Percentiles rank a stretch among this genome's conserved stretches.
phyloP scores from a whole-genome alignment of 1,139 yeast genomes.

The Debaryomyces robertsiae region DNA sequence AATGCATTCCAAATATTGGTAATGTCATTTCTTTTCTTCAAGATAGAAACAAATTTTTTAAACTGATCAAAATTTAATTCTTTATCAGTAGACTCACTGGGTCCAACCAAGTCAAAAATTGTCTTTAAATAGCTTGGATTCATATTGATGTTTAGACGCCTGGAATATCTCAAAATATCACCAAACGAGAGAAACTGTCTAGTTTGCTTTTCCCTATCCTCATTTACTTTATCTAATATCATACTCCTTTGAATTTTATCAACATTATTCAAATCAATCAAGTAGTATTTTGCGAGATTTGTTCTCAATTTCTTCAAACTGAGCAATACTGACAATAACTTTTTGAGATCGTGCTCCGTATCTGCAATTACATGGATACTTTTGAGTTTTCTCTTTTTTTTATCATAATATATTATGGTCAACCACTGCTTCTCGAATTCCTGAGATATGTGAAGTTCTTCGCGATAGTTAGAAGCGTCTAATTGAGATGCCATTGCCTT shows the following conservation, averaged over 20 bases:
- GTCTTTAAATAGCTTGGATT: constrained; percentile 31
- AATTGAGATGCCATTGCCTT: constrained; percentile 65
- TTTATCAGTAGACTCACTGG: constrained; percentile 16
- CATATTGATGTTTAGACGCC: constrained; percentile 66
- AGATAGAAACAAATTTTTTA: constrained; percentile 62
- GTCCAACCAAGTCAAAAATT: constrained; percentile 53
- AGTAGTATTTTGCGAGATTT: constrained; percentile 35
- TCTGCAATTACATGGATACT: constrained; percentile 76
- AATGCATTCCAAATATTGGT: constrained; percentile 27
- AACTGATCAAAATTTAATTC: constrained; percentile 69
- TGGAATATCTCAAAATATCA: constrained; percentile 67
- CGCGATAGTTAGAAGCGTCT: constrained; percentile 81
- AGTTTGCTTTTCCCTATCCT: constrained; percentile 21
- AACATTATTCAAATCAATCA: constrained; percentile 32
- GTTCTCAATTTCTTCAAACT: constrained; percentile 45
- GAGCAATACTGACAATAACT: constrained; percentile 60
- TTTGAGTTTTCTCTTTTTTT: constrained; percentile 57
- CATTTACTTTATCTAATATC: constrained; percentile 23
- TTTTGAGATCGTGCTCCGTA: constrained; percentile 58
- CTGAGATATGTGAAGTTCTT: constrained; percentile 72
- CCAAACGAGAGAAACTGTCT: constrained; percentile 56
- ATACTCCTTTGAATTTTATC: constrained; percentile 29
- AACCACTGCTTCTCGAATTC: constrained; percentile 75
- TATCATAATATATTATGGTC: constrained; percentile 68
- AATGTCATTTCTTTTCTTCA: constrained; percentile 41